phyloP scores from a whole-genome alignment of 768 basidiomycete genomes.

The Trametes cubensis region DNA sequence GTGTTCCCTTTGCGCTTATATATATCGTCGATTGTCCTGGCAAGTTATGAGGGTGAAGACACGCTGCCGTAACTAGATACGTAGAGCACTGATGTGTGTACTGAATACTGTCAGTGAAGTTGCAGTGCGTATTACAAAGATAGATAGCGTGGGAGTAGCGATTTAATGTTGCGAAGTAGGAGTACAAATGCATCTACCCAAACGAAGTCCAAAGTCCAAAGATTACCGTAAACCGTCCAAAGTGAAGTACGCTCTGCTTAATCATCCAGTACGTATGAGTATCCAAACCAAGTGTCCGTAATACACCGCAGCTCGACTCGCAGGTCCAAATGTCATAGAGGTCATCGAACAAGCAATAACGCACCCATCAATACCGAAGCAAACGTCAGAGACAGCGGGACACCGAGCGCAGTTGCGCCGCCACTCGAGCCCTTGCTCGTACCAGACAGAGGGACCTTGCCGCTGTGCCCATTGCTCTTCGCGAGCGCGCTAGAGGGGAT shows the following conservation, averaged over 20 bases:
- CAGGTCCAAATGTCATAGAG: background rate
- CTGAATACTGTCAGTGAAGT: too few relatives aligned
- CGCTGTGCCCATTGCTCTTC: conserved; percentile 62
- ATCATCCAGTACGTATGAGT: background rate
- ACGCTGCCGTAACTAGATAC: too few relatives aligned
- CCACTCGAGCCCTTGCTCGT: conserved; percentile 28
- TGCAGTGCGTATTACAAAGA: too few relatives aligned
- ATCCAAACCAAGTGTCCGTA: background rate
- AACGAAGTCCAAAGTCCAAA: background rate
- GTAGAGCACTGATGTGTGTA: too few relatives aligned
- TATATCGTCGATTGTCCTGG: too few relatives aligned
- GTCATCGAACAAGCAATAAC: background rate
- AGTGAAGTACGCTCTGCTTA: background rate
- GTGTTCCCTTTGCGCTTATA: too few relatives aligned
- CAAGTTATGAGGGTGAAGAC: too few relatives aligned
- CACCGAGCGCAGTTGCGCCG: conserved; percentile 16
- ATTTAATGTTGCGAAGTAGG: background rate
- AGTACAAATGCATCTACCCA: background rate
- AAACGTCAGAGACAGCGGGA: background rate
- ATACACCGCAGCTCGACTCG: background rate
- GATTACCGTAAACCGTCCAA: conserved; percentile 6
- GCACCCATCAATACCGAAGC: background rate
- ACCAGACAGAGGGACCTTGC: conserved; percentile 26
- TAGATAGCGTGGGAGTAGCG: background rate
- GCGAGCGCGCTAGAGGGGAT: conserved; percentile 58